Base-by-base conservation (phyloP, 148 eudicot species). In the Selenicereus undatus region DNA sequence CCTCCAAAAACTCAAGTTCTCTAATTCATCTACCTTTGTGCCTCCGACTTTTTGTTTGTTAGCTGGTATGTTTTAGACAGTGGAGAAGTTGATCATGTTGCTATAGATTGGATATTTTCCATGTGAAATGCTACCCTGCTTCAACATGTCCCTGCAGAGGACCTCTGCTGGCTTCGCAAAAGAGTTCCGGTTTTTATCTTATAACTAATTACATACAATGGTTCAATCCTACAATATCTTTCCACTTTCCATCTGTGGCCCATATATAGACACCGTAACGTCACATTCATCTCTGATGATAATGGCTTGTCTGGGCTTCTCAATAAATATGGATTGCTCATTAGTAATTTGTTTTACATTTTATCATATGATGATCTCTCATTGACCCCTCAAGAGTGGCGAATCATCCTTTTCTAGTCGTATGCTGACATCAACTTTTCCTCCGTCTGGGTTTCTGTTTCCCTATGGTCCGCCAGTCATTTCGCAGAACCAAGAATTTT, bases 401-500 rank as follows among this genome's bases (percentile, higher is more conserved):
- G 76, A 87, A 80, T 86, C 82, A 68, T 87, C 84, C 84, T 79
- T 52, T 85, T 86, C 82, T 86, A 83, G 84, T 88, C 72, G 32
- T 84, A 60, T 89, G 89, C 93, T 94, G 97, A 91, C 85, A 76
- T 85, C 80, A 83, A 80, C 85, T 90, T 91, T 78, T 89, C 85
- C 86, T 84, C 81, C 75, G 83, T 83, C 83, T 87, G 88, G 88
- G 84, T 84, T 39, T 85, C 83, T 84, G 84, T 88, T 87, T 85
- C 85, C 86, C 81, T 77, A 27, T 84, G 89, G 90, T 87, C 84
- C 88, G 71, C 88, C 97, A 95, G 99, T 87, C 97, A 73, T 71
- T 88, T 84, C 97, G 97, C 90, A 86, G 97, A 90, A 68, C 91
- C 81, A 92, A 83, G 88, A 86, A 72, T 85, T 86, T 90, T 77